Base-by-base conservation (phyloP, 257 asterid genomes). In the Solanum microdontum region DNA sequence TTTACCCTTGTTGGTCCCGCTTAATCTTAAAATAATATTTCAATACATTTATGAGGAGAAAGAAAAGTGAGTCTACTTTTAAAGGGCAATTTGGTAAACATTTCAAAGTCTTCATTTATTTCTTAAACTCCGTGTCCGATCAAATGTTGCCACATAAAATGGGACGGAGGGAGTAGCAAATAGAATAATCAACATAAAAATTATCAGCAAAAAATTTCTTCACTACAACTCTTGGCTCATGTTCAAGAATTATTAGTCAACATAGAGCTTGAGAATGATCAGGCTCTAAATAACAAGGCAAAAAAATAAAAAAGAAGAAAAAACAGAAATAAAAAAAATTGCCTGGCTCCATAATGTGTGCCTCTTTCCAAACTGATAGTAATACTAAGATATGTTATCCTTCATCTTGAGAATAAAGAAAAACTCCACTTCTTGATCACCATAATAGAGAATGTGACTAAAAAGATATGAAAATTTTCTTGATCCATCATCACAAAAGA, bases 291-390 rank as follows among this genome's bases (percentile, higher is more conserved):
- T 79, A 40, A 40, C 11, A n/a, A 13, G 11, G 36, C 23, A 24
- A 37, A n/a, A 84, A 33, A 11, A 1, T 7, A 15, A 37, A 28
- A 12, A 28, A 28, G 19, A 68, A 12, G 9, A 40, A 79, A 32
- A 43, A 43, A 43, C 64, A 26, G 15, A 24, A 60, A 30, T 23
- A 7, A 17, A 19, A 85, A 17, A 4, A 80, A 48, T 14, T 85
- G 87, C 87, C 87, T 85, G 87, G 87, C 87, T 85, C 87, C 82
- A 85, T 37, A 40, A 82, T 85, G 87, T 85, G 23, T 85, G 87
- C 87, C 82, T 33, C n/a, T 60, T 36, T 85, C 82, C 39, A 45
- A 80, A 34, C 28, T 80, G 4, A 45, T 48, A 48, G 2, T 51
- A 51, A 80, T 28, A 45, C 5, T 43, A 80, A 48, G 34, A 45